Base-by-base conservation (phyloP, 495 filamentous ascomycete species). In the Hamigera avellanea region DNA sequence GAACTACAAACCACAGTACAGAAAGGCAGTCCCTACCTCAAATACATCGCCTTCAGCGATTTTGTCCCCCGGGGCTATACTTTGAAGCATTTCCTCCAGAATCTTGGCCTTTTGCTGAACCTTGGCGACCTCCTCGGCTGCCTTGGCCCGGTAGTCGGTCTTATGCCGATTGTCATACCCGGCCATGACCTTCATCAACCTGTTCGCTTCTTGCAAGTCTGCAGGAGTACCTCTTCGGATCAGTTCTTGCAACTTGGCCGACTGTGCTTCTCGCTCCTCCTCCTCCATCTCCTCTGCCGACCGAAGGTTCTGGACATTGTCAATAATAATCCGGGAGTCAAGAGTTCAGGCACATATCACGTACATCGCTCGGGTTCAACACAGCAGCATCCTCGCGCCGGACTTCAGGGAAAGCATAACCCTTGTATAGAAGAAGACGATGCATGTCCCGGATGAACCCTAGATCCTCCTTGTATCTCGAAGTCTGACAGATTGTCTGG, bases 231-330 rank as follows among this genome's bases (percentile, higher is more conserved):
- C 91, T 44, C 91, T 70, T 39, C 91, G 78, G 56, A 98, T 95
- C 31, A 98, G 67, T 65, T 98, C 91, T 54, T 98, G 91, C 21
- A 98, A 69, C 61, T 98, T 98, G 8, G 91, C 91, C 8, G 86
- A 93, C 49, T 98, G 91, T 2, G 89, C 91, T 50, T 88, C 86
- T 36, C 69, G 72, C 53, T 98, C 91, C 55, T 98, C 91, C 49
- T 88, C 86, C 49, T 98, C 91, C 91, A 98, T 98, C 56, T 98
- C 91, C 46, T 98, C 91, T 10, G 88, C 91, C 9, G 91, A 95
- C 53, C 88, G 84, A 13, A 98, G 73, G 44, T 86, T 93, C 88
- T 95, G 50, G 14, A 38, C 16, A 33, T 2, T 8, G 42, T 74
- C 37, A 73, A 55, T 45, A 42, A 34, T 42, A 14, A 3, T 14